A percentile compares a stretch with the other conserved stretches of the same genome.
These are phyloP conservation scores for Lecanicillium sp. DNA, from an alignment of 2,329 filamentous ascomycete species.

Conservation along the genomic window DNA sequence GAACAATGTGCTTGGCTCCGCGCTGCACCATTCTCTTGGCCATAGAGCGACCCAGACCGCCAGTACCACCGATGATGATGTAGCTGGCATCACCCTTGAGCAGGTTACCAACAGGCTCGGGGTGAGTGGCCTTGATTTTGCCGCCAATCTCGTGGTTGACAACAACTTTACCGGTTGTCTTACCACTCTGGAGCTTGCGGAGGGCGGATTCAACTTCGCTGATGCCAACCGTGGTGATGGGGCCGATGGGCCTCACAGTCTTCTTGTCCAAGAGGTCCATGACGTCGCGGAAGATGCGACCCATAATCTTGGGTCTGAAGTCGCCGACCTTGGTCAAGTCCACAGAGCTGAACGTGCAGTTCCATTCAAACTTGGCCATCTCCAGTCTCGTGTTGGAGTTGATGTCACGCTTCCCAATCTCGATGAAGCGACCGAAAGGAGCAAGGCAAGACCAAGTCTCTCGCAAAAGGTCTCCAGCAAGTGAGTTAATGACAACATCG, in stretches of 20 bases:
- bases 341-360: slow-evolving; percentile 40
- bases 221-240: slow-evolving; percentile 30
- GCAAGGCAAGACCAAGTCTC: slow-evolving; percentile 40
- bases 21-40: slow-evolving; percentile 42
- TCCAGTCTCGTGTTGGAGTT: slow-evolving; percentile 37
- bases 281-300: slow-evolving; percentile 32
- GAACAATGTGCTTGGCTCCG: slow-evolving; percentile 41
- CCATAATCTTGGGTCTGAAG: slow-evolving; percentile 35
- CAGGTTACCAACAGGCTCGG: slow-evolving; percentile 19
- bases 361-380: slow-evolving; percentile 43
- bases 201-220: slow-evolving; percentile 34
- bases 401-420: slow-evolving; percentile 37
- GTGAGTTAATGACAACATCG: slow-evolving; percentile 59
- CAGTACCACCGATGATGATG: slow-evolving; percentile 46
- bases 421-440: slow-evolving; percentile 39
- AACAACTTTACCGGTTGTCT: slow-evolving; percentile 37
- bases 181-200: slow-evolving; percentile 29
- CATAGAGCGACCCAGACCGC: slow-evolving; percentile 45
- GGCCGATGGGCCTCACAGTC: slow-evolving; percentile 30
- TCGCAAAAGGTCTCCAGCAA: slow-evolving; percentile 35
- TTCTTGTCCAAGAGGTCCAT: slow-evolving; percentile 29
- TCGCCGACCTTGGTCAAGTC: slow-evolving; percentile 39
- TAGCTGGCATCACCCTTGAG: slow-evolving; percentile 40
- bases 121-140: slow-evolving; percentile 32
- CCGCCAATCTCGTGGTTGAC: slow-evolving; percentile 37